Evolutionary conservation across 345 rosid genomes (phyloP), one percentile per base, ranked within the genome.

Genomic region (Aquilaria yunnanensis): DNA sequence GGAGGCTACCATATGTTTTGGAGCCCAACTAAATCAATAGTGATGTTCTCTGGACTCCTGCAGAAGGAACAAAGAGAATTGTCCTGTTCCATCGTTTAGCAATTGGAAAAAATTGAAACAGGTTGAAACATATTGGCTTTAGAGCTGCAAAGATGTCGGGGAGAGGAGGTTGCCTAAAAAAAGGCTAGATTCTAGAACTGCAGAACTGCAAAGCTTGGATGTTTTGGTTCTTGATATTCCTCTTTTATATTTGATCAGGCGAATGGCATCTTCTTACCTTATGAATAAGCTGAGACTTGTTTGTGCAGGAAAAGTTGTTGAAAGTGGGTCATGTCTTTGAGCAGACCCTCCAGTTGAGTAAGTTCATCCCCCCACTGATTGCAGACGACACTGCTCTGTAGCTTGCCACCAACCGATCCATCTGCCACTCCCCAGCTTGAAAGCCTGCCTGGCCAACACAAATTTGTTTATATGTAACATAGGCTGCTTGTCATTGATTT

Each of bases 311-410:
- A 64, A 89, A 78, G 67, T 51, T 92, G 81, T 77, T 89, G 51
- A 85, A 73, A 75, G 86, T 87, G 23, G 96, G 86, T 32, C 92
- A 89, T 68, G 70, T 89, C 64, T 92, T 92, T 85, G 96, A 92
- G 85, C 95, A 92, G 76, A 92, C 98, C 41, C 87, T 86, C 45
- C 72, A 69, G 71, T 86, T 78, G 57, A 73, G 63, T 77, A 77
- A 71, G 60, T 92, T 92, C 77, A 67, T 92, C 60, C 96, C 98
- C 55, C 96, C 96, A 14, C 48, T 83, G 47, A 59, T 80, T 13
- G 69, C 71, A 30, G 72, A 67, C 29, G 64, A 51, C 16, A 12
- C 60, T 8, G 5, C 7, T 4, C 8, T 37, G 43, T 37, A 37
- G 43, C 43, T 37, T 37, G 43, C 43, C 5, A 37, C 43, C 8